phyloP scores from a whole-genome alignment of 2,329 filamentous ascomycete genomes.

The Trichoderma pleuroti region DNA sequence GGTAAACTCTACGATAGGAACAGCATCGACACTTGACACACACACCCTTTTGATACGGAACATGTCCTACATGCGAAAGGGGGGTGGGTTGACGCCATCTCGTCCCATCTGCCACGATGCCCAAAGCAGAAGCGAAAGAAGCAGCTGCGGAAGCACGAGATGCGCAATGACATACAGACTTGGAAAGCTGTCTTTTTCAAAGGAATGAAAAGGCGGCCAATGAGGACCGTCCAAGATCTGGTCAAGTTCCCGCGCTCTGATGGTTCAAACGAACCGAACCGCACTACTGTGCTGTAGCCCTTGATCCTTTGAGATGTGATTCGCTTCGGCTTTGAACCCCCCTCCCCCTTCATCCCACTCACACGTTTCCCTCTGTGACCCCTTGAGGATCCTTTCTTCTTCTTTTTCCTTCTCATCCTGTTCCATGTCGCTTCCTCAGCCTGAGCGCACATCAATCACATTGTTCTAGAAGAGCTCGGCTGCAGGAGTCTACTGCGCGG shows the following conservation, averaged over 20 bases:
- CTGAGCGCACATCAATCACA: neutral
- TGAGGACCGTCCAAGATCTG: neutral
- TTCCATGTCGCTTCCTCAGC: neutral
- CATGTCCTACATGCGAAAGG: neutral
- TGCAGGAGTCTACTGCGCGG: neutral
- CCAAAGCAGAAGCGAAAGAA: neutral
- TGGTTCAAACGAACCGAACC: no score
- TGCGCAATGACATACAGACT: neutral
- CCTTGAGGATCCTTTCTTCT: neutral
- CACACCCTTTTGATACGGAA: neutral
- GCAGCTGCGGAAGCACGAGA: neutral
- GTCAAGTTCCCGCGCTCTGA: no score
- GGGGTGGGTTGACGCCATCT: neutral
- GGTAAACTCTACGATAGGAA: neutral
- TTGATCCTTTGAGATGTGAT: neutral
- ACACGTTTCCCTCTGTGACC: neutral
- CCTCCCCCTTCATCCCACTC: neutral
- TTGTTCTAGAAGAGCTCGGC: neutral
- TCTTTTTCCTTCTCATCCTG: neutral
- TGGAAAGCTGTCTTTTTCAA: neutral
- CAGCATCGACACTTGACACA: neutral
- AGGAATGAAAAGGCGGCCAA: neutral
- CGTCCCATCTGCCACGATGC: neutral
- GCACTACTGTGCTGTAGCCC: no score
- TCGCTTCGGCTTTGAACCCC: neutral